A percentile compares a stretch with the other conserved stretches of the same genome.
Conservation (phyloP, 2,329 filamentous ascomycete genomes). For the Aspergillus ruber region DNA sequence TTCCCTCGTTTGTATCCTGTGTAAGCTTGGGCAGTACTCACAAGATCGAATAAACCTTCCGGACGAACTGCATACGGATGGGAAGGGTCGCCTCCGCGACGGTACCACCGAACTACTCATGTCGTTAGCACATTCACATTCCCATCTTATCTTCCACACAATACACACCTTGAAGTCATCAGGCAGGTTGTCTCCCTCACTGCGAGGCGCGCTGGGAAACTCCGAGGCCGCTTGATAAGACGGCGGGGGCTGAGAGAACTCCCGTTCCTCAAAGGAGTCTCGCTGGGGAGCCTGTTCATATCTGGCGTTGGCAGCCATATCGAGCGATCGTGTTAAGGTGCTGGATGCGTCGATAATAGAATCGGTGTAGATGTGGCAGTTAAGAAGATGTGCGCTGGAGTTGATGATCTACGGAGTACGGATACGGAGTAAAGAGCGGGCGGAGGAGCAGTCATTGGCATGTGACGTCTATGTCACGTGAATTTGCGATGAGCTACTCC, state of each 20-base stretch:
- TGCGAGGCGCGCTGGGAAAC: constrained; percentile 57
- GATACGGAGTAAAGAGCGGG: background rate
- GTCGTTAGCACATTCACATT: constrained; percentile 13
- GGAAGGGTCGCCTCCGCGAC: constrained; percentile 91
- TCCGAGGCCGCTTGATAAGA: constrained; percentile 64
- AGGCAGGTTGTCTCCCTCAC: constrained; percentile 82
- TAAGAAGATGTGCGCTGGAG: background rate
- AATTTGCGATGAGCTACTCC: background rate
- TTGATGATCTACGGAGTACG: background rate
- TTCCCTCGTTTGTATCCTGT: background rate
- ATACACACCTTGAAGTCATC: constrained; percentile 84
- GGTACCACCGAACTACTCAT: constrained; percentile 71
- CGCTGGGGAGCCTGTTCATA: constrained; percentile 78
- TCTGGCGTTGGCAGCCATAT: constrained; percentile 70
- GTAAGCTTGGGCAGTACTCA: constrained; percentile 30
- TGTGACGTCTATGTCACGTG: background rate
- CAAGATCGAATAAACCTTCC: constrained; percentile 97
- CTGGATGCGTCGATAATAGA: too few relatives aligned
- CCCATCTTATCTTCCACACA: background rate
- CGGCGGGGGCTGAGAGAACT: constrained; percentile 73
- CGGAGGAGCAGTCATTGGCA: background rate
- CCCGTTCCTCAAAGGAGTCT: constrained; percentile 68
- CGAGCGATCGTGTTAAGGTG: background rate
- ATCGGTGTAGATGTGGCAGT: background rate
- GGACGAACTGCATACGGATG: constrained; percentile 92